Evolutionary conservation across 257 asterid genomes (phyloP), one percentile per base, ranked within the genome.

Genomic region (Penstemon newberryi): DNA sequence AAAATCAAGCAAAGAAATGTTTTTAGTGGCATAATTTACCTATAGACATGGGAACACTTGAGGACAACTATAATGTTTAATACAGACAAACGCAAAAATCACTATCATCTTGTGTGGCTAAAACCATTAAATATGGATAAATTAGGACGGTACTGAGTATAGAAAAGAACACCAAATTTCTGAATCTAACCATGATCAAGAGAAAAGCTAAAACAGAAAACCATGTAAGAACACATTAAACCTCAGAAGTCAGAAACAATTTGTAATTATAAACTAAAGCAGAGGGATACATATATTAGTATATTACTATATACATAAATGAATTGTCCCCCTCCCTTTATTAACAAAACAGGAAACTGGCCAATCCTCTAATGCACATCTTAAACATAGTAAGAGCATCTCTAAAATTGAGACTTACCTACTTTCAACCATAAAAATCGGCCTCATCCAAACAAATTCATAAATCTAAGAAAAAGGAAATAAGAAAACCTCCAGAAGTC

Each of bases 401-500:
- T 49, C 54, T 49, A 12, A 9, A 46, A 49, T 9, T 49, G 4
- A 11, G 11, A 10, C 54, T 15, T 8, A 39, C 5, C n/a, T 41
- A 42, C 18, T 38, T 50, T 40, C n/a, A 57, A 57, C 8, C 5
- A 57, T 7, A 36, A 11, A 57, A 58, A 25, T 8, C 12, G 3
- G 38, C 12, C 3, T 44, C 39, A 18, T 44, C n/a, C 0, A 44
- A 38, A 60, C 19, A 15, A 4, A 43, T 11, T 18, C 67, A 61
- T 6, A 33, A 62, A 62, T 4, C 36, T 8, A 18, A 60, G n/a
- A 2, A 60, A 42, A 19, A 55, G 11, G 41, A 9, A 46, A 60
- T 56, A 18, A 42, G 18, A 8, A 10, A 4, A 84, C 89, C 89
- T 77, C 89, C 89, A 84, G 76, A 84, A 84, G 36, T 84, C 87